Conservation (phyloP, 495 filamentous ascomycete species). For the Hyaloscypha hepaticicola region DNA sequence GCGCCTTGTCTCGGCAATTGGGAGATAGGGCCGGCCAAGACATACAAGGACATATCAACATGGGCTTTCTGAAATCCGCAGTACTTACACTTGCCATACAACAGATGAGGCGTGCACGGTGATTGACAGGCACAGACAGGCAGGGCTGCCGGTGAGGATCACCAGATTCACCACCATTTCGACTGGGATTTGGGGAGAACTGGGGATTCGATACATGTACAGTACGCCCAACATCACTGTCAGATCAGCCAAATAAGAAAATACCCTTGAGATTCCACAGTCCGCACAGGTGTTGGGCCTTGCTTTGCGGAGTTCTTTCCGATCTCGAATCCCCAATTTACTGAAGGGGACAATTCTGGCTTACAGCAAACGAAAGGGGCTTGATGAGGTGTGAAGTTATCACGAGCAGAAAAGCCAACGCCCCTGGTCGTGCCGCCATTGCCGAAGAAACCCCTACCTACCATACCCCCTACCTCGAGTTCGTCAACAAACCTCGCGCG, state of each 20-base stretch:
- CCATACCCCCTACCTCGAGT: too few species aligned
- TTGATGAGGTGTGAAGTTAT: too few species aligned
- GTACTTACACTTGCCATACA: too few species aligned
- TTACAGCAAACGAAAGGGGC: too few species aligned
- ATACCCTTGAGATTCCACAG: not conserved
- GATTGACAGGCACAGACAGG: constrained; percentile 11
- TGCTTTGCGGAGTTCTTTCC: not conserved
- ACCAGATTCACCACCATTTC: not conserved
- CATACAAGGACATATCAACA: not conserved
- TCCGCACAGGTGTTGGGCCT: not conserved
- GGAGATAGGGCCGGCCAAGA: not conserved
- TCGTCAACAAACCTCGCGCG: too few species aligned
- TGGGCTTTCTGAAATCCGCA: too few species aligned
- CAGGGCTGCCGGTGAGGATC: not conserved
- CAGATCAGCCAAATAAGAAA: not conserved
- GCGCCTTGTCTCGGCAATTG: constrained; percentile 7
- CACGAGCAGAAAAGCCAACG: too few species aligned
- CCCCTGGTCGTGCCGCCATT: too few species aligned
- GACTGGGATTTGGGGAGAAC: not conserved
- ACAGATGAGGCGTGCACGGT: not conserved
- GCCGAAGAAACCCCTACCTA: too few species aligned
- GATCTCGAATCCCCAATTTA: not conserved
- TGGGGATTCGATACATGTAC: too few species aligned
- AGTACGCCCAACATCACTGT: not conserved
- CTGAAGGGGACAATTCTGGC: not conserved